Evolutionary conservation across 805 yeast genomes (phyloP).

Genomic region (Hanseniaspora osmophila): DNA sequence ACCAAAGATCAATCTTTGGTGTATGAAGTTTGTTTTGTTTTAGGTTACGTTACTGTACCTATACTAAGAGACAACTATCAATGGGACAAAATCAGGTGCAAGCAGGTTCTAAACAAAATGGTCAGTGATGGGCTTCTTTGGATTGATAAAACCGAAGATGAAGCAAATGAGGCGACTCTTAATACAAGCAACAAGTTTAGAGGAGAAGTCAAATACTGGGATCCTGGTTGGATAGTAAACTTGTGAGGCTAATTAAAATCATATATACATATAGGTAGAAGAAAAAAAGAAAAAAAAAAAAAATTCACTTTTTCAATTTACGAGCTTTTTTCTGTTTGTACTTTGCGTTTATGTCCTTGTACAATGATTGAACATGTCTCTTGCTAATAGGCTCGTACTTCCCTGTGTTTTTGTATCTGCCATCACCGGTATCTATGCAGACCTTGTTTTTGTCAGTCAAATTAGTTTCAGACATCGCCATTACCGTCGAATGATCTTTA

Average conservation of each 20-base stretch:
- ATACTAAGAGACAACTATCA: constrained; percentile 57
- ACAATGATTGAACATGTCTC: constrained; percentile 47
- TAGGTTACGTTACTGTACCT: constrained; percentile 58
- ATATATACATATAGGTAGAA: neutral
- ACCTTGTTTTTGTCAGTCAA: constrained; percentile 9
- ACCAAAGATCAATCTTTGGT: constrained; percentile 54
- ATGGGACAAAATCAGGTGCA: constrained; percentile 57
- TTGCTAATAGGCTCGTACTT: constrained; percentile 43
- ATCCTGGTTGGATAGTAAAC: constrained; percentile 51
- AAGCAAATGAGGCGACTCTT: too few relatives aligned
- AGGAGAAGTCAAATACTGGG: constrained; percentile 52
- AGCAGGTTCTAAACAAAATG: constrained; percentile 59
- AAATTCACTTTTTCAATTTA: neutral
- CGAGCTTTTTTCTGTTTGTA: constrained; percentile 33
- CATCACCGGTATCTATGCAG: constrained; percentile 59
- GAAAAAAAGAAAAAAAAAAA: too few relatives aligned
- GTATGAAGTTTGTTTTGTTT: constrained; percentile 58
- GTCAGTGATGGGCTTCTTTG: constrained; percentile 75
- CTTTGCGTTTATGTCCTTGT: constrained; percentile 55
- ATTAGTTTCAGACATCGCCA: neutral
- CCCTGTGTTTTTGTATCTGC: constrained; percentile 46
- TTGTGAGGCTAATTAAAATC: constrained; percentile 3
- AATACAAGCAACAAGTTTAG: too few relatives aligned
- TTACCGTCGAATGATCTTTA: constrained; percentile 10
- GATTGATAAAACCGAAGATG: constrained; percentile 39